Evolutionary conservation across 148 eudicot genomes (phyloP).

Genomic region (Rhododendron williamsianum): DNA sequence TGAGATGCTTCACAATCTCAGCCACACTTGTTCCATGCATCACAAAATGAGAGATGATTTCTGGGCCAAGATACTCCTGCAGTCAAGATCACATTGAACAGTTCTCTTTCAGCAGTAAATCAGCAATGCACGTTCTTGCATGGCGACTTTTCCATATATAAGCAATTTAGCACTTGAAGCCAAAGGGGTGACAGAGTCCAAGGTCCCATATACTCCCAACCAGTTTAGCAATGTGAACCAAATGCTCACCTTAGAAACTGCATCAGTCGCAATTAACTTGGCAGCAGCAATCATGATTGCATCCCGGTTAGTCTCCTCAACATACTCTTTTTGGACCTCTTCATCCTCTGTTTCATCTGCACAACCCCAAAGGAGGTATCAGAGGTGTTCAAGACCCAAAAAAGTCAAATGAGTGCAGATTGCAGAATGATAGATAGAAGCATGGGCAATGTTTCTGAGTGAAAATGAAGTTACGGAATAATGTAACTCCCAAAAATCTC

Average conservation of each 20-base stretch:
- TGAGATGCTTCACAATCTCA: conserved; percentile 79
- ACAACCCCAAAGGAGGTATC: background rate
- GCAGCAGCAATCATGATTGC: conserved; percentile 75
- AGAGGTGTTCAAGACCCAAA: background rate
- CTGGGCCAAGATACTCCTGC: conserved; percentile 83
- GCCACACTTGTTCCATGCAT: conserved; percentile 73
- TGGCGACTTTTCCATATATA: background rate
- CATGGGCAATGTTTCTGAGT: background rate
- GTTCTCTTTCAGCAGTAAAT: background rate
- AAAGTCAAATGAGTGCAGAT: background rate
- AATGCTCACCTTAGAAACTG: conserved; percentile 62
- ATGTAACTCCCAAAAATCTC: background rate
- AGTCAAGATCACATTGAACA: conserved; percentile 15
- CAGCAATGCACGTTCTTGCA: background rate
- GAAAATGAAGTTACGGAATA: background rate
- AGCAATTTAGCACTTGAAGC: background rate
- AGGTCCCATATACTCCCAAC: background rate
- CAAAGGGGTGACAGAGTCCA: background rate
- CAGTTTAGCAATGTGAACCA: background rate
- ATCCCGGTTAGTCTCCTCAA: conserved; percentile 80
- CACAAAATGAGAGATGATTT: conserved; percentile 70
- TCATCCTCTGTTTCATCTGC: conserved; percentile 77
- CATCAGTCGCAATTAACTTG: conserved; percentile 60
- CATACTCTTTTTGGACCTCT: conserved; percentile 72
- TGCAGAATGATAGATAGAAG: background rate